Base-by-base conservation (phyloP, 305 asterid species). In the Fraxinus paxiana region DNA sequence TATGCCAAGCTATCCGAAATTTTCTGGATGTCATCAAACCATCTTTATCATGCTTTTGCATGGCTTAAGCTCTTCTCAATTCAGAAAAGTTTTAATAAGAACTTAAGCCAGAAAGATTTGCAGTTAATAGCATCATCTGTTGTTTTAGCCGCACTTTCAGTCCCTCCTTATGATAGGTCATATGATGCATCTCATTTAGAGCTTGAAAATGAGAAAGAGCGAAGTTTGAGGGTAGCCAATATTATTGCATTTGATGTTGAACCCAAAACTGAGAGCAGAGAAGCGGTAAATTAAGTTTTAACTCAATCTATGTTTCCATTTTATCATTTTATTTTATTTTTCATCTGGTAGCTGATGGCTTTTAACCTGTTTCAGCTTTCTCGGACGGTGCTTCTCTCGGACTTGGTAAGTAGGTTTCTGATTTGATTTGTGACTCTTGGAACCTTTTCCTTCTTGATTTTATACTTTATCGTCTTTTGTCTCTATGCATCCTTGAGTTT, bases 61-160 rank as follows among this genome's bases (percentile, higher is more conserved):
- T 96, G 97, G 99, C 93, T 94, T 48, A 96, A 94, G 91, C 98
- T 96, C 81, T 96, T 94, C 89, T 85, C 95, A 67, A 96, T 91
- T 82, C 99, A 96, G 73, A 96, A 94, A 83, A 89, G 94, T 81
- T 94, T 92, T 79, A 92, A 96, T 71, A 96, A 92, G 88, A 92
- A 96, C 85, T 90, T 96, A 34, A 92, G 88, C 85, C 99, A 96
- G 90, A 94, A 92, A 84, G 99, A 96, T 88, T 86, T 96, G 87
- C 97, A 92, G 86, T 82, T 94, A 84, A 92, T 96, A 80, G 98
- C 99, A 80, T 96, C 99, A 2, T 94, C 96, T 6, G 98, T 92
- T 82, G 97, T 92, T 81, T 85, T 94, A 79, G 97, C 99, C 80
- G 96, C 98, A 38, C 92, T 96, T 43, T 92, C 98, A 0, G 97